A percentile compares a stretch with the other conserved stretches of the same genome.
These are phyloP conservation scores for Tuber umbilicatum DNA, from an alignment of 495 filamentous ascomycete species.

Conservation along the genomic window DNA sequence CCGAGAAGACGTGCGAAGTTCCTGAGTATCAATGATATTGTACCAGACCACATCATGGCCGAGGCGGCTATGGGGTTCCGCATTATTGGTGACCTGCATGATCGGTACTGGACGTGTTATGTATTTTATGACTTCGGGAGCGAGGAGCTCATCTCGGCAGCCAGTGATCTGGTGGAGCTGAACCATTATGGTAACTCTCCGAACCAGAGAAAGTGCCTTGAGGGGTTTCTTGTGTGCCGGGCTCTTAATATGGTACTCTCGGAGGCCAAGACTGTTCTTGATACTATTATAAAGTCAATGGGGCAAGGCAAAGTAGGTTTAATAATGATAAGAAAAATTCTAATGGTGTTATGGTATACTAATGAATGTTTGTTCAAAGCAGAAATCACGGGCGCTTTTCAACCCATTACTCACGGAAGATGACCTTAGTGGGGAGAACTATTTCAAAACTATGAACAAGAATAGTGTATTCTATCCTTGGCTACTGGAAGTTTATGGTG, in stretches of 20 bases:
- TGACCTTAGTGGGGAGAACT: constrained; percentile 8
- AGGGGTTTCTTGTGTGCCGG: neutral
- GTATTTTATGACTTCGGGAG: constrained; percentile 1
- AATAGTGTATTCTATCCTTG: constrained; percentile 6
- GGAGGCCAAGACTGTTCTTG: neutral
- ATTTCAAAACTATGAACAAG: constrained; percentile 3
- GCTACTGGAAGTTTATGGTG: neutral
- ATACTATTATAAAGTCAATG: neutral
- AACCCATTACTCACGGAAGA: constrained; percentile 1
- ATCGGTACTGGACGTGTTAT: constrained; percentile 1
- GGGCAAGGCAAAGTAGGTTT: neutral
- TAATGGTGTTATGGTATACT: neutral
- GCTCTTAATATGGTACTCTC: neutral
- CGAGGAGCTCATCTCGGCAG: neutral
- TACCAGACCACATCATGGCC: neutral
- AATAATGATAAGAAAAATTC: neutral
- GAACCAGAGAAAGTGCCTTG: constrained; percentile 1
- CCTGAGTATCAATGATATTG: neutral
- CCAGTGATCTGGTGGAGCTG: neutral
- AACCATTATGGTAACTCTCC: neutral
- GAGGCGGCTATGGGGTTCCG: neutral
- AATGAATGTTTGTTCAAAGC: neutral
- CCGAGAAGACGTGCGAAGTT: neutral
- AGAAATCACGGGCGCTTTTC: neutral
- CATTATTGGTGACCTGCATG: constrained; percentile 2